Conservation (phyloP, 495 filamentous ascomycete genomes). For the Sordaria brevicollis region DNA sequence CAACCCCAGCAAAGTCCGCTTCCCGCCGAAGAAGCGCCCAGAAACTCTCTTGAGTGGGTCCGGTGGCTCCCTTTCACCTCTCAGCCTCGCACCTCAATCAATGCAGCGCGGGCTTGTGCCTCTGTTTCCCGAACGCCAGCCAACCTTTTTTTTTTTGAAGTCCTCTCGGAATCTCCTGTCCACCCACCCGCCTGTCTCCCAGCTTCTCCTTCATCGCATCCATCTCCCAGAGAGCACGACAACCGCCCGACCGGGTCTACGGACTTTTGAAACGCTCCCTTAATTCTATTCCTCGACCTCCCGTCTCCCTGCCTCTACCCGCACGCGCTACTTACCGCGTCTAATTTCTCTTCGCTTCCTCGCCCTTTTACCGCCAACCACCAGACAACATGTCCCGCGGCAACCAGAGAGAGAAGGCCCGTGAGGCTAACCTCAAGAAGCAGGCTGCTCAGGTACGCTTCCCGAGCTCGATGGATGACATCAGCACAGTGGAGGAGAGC, state of each 20-base stretch:
- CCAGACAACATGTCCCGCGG: slow-evolving; percentile 66
- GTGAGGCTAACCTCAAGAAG: slow-evolving; percentile 70
- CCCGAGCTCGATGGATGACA: not conserved
- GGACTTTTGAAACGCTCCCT: not conserved
- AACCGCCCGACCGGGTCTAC: not conserved
- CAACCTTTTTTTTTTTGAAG: not conserved
- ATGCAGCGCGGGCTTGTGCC: not conserved
- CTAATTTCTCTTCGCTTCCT: slow-evolving; percentile 1
- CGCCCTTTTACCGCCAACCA: not conserved
- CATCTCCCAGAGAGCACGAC: not conserved
- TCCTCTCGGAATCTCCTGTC: not conserved
- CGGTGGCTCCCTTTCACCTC: not conserved
- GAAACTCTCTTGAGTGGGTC: not conserved
- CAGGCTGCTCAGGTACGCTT: slow-evolving; percentile 40
- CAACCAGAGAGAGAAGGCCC: slow-evolving; percentile 85
- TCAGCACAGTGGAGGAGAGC: not conserved
- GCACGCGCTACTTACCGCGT: not conserved
- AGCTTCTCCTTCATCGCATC: not conserved
- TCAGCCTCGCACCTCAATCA: not conserved
- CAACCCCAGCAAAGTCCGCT: too few species aligned
- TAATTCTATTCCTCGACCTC: not conserved
- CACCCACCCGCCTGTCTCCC: not conserved
- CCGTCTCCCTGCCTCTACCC: not conserved
- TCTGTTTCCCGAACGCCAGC: not conserved
- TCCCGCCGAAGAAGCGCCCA: slow-evolving; percentile 12